A percentile compares a stretch with the other conserved stretches of the same genome.
phyloP scores from a whole-genome alignment of 2,329 filamentous ascomycete genomes.

The Aureobasidium vineae region DNA sequence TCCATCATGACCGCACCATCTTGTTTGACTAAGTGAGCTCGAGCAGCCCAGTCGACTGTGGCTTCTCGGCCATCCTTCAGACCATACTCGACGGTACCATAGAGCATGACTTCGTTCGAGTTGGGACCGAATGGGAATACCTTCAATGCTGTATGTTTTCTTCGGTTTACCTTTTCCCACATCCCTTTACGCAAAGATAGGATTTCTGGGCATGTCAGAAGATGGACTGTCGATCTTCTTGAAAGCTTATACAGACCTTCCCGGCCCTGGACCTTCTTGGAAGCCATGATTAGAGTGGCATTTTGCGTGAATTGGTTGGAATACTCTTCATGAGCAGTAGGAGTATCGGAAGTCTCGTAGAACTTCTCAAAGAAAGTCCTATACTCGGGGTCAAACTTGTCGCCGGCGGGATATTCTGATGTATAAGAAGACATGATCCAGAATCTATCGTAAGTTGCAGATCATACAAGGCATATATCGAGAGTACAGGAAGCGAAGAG shows the following conservation, averaged over 20 bases:
- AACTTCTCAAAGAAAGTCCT: slow-evolving; percentile 49
- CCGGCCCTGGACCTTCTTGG: slow-evolving; percentile 47
- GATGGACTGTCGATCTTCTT: neutral
- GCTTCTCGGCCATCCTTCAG: slow-evolving; percentile 52
- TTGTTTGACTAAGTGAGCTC: slow-evolving; percentile 53
- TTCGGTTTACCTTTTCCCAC: slow-evolving; percentile 53
- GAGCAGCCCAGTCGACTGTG: slow-evolving; percentile 55
- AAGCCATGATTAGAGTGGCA: slow-evolving; percentile 54
- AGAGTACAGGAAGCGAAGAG: neutral
- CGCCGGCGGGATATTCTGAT: slow-evolving; percentile 23
- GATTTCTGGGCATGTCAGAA: slow-evolving; percentile 44
- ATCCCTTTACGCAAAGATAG: slow-evolving; percentile 51
- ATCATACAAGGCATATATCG: neutral
- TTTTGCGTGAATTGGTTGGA: slow-evolving; percentile 49
- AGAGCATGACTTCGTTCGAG: slow-evolving; percentile 54
- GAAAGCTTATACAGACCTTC: slow-evolving; percentile 41
- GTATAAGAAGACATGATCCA: slow-evolving; percentile 21
- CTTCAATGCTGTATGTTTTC: slow-evolving; percentile 49
- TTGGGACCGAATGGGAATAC: slow-evolving; percentile 52
- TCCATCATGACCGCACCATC: slow-evolving; percentile 55
- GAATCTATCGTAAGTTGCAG: neutral
- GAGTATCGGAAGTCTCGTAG: slow-evolving; percentile 49
- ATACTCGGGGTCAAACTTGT: slow-evolving; percentile 40
- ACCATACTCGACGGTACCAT: slow-evolving; percentile 53
- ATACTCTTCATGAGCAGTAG: slow-evolving; percentile 51